A percentile compares a stretch with the other conserved stretches of the same genome.
phyloP scores from a whole-genome alignment of 257 asterid species.

The Prunella vulgaris region DNA sequence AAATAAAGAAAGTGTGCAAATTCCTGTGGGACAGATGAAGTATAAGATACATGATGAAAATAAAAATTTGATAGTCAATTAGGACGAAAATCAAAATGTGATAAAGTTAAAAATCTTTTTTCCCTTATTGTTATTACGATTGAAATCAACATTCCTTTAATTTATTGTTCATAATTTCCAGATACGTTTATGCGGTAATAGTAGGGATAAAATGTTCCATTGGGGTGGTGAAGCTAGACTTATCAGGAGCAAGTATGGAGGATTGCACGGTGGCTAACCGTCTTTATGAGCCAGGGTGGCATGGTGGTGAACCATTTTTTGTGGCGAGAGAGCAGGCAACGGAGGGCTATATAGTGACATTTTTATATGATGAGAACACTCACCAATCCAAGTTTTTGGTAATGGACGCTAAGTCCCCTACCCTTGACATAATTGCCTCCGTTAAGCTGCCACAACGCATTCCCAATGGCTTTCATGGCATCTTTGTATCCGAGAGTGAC shows the following conservation, averaged over 20 bases:
- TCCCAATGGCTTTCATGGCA: constrained; percentile 17
- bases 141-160: too few relatives aligned
- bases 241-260: background rate
- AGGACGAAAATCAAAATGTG: too few relatives aligned
- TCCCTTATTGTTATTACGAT: too few relatives aligned
- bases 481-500: constrained; percentile 6
- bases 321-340: constrained; percentile 10
- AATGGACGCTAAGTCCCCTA: background rate
- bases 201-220: background rate
- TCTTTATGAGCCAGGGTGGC: background rate
- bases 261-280: constrained; percentile 12
- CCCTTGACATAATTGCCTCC: constrained; percentile 6
- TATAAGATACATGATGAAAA: too few relatives aligned
- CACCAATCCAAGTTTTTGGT: background rate
- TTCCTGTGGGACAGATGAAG: too few relatives aligned
- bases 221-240: constrained; percentile 9
- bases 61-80: too few relatives aligned
- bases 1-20: too few relatives aligned
- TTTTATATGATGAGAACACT: background rate
- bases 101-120: too few relatives aligned
- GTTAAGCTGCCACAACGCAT: constrained; percentile 5
- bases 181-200: constrained; percentile 8
- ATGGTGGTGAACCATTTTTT: background rate
- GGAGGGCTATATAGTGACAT: constrained; percentile 4
- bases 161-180: background rate